Conservation (phyloP, 805 yeast species). For the Ogataea minuta region DNA sequence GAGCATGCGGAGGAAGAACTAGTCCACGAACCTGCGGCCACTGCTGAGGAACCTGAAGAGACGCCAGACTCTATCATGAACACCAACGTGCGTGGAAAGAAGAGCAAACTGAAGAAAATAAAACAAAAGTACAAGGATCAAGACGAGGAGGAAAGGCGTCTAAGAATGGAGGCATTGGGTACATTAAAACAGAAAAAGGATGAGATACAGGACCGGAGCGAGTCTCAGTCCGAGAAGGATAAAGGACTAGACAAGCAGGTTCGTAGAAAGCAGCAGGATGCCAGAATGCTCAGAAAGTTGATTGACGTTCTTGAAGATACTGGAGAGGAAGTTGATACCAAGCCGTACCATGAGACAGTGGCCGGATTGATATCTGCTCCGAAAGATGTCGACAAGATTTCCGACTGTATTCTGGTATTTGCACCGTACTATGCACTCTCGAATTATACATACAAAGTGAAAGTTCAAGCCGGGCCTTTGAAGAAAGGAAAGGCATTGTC, state of each 20-base stretch:
- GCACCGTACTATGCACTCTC: constrained; percentile 87
- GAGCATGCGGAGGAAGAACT: constrained; percentile 12
- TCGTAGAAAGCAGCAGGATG: constrained; percentile 31
- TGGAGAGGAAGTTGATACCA: constrained; percentile 15
- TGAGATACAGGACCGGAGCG: constrained; percentile 12
- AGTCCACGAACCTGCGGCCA: background rate
- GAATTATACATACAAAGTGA: constrained; percentile 76
- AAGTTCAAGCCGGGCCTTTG: constrained; percentile 72
- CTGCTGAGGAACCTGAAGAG: constrained; percentile 13
- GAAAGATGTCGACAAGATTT: constrained; percentile 46
- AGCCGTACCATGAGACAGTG: constrained; percentile 27
- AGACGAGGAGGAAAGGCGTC: constrained; percentile 79
- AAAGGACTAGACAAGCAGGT: constrained; percentile 16
- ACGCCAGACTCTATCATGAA: constrained; percentile 25
- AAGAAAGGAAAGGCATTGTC: constrained; percentile 86
- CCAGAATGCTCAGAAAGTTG: constrained; percentile 32
- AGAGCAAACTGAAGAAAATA: constrained; percentile 78
- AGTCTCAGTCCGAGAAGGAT: constrained; percentile 5
- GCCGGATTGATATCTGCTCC: constrained; percentile 43
- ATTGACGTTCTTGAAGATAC: constrained; percentile 28
- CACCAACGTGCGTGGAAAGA: constrained; percentile 73
- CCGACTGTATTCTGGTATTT: constrained; percentile 77
- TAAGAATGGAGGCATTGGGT: constrained; percentile 81
- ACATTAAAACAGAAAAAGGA: constrained; percentile 59
- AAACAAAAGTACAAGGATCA: constrained; percentile 83